Conservation (phyloP, 129 eudicot genomes). For the Helianthus tuberosus region DNA sequence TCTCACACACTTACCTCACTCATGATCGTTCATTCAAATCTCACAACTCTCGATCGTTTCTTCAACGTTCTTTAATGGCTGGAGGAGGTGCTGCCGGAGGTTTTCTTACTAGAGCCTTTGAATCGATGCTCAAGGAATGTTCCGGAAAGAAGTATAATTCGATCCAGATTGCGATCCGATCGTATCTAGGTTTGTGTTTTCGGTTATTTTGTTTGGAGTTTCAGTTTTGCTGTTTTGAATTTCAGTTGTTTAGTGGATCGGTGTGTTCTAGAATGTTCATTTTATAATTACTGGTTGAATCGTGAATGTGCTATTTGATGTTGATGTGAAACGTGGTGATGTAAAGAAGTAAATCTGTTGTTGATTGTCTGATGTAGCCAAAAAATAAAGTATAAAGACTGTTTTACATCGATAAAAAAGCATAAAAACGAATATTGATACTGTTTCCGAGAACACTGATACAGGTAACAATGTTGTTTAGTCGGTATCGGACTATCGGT, state of each 20-base stretch:
- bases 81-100: conserved; percentile 94
- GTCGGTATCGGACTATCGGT: too few relatives aligned
- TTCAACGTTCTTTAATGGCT: conserved; percentile 47
- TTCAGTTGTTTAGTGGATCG: neutral
- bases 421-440: too few relatives aligned
- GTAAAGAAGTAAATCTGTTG: neutral
- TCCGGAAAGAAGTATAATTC: conserved; percentile 61
- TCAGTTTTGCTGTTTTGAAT: neutral
- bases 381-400: too few relatives aligned
- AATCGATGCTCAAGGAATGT: conserved; percentile 90
- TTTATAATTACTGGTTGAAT: neutral
- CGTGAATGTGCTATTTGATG: neutral
- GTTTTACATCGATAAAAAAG: too few relatives aligned
- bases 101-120: conserved; percentile 82
- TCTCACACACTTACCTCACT: conserved; percentile 18
- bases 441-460: too few relatives aligned
- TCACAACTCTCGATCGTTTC: neutral
- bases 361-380: too few relatives aligned
- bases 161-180: conserved; percentile 61
- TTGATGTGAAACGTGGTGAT: conserved; percentile 10
- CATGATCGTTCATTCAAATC: conserved; percentile 28
- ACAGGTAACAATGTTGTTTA: too few relatives aligned
- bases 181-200: conserved; percentile 61
- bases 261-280: neutral
- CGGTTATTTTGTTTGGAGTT: neutral